Conservation (phyloP, 495 filamentous ascomycete species). For the Hyphodiscus hymeniophilus region DNA sequence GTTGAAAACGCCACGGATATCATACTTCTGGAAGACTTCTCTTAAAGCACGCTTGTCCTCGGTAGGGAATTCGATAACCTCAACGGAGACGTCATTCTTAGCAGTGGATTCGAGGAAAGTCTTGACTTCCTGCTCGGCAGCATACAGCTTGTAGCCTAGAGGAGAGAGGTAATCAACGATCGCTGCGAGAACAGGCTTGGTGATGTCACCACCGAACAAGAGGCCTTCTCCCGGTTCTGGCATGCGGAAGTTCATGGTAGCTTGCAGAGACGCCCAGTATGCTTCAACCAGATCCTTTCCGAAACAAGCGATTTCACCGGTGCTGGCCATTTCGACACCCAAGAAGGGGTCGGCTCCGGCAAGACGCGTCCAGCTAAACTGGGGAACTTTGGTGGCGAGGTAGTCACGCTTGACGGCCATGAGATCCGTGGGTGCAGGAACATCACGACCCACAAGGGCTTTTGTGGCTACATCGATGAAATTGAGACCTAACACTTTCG, state of each 20-base stretch:
- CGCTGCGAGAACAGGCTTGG: slow-evolving; percentile 53
- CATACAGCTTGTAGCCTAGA: slow-evolving; percentile 89
- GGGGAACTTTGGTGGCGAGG: slow-evolving; percentile 91
- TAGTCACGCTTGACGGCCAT: slow-evolving; percentile 87
- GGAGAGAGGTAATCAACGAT: slow-evolving; percentile 81
- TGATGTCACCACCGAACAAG: slow-evolving; percentile 80
- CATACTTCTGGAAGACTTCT: slow-evolving; percentile 94
- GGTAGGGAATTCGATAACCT: slow-evolving; percentile 96
- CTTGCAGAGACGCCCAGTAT: slow-evolving; percentile 94
- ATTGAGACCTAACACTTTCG: slow-evolving; percentile 93
- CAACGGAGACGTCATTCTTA: slow-evolving; percentile 60
- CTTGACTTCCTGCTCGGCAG: slow-evolving; percentile 74
- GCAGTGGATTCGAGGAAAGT: slow-evolving; percentile 62
- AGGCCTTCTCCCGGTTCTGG: slow-evolving; percentile 90
- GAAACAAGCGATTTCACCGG: slow-evolving; percentile 97
- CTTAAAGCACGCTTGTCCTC: slow-evolving; percentile 90
- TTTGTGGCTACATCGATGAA: slow-evolving; percentile 96
- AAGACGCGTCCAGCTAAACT: slow-evolving; percentile 98
- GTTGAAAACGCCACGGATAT: slow-evolving; percentile 95
- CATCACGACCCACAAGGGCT: slow-evolving; percentile 78
- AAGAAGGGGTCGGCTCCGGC: slow-evolving; percentile 96
- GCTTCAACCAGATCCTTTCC: slow-evolving; percentile 92
- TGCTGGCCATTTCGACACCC: slow-evolving; percentile 94
- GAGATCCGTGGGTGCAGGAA: slow-evolving; percentile 79
- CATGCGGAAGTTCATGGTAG: slow-evolving; percentile 97